Conservation (phyloP, 1,284 basidiomycete species). For the Cerioporus squamosus region DNA sequence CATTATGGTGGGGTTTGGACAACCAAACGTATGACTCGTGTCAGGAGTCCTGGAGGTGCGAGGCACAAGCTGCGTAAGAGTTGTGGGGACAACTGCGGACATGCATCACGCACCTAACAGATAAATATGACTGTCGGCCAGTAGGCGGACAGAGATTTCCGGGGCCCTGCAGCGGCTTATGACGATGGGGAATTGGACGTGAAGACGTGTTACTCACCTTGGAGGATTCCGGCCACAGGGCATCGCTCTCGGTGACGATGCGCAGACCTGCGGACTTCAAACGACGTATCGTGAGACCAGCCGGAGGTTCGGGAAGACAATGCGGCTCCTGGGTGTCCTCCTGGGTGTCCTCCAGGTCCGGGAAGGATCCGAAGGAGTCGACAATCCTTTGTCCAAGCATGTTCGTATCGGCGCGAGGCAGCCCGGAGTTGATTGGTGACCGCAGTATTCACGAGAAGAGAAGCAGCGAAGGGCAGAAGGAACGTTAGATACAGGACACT, state of each 20-base stretch:
- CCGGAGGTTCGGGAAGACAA: constrained; percentile 4
- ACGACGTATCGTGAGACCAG: constrained; percentile 21
- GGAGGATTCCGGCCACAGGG: constrained; percentile 2
- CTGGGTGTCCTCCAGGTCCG: constrained; percentile 5
- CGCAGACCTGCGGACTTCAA: constrained; percentile 21
- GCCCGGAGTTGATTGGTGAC: neutral
- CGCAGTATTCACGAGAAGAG: neutral
- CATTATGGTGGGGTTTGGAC: constrained; percentile 29
- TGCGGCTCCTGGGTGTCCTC: neutral
- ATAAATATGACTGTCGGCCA: constrained; percentile 14
- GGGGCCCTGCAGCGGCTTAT: constrained; percentile 3
- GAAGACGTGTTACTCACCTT: constrained; percentile 4
- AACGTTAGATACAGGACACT: neutral
- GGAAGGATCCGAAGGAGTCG: constrained; percentile 16
- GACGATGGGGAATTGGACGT: neutral
- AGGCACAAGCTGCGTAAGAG: neutral
- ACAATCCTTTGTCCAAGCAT: constrained; percentile 26
- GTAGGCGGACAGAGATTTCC: constrained; percentile 4
- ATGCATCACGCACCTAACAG: constrained; percentile 10
- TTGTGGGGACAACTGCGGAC: neutral
- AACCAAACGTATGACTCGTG: constrained; percentile 33
- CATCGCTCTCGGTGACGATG: constrained; percentile 21
- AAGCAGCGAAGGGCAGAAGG: neutral
- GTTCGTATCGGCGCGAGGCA: neutral
- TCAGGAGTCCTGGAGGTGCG: constrained; percentile 25